Evolutionary conservation across 768 basidiomycete genomes (phyloP).

Genomic region (Phanerochaete sordida): DNA sequence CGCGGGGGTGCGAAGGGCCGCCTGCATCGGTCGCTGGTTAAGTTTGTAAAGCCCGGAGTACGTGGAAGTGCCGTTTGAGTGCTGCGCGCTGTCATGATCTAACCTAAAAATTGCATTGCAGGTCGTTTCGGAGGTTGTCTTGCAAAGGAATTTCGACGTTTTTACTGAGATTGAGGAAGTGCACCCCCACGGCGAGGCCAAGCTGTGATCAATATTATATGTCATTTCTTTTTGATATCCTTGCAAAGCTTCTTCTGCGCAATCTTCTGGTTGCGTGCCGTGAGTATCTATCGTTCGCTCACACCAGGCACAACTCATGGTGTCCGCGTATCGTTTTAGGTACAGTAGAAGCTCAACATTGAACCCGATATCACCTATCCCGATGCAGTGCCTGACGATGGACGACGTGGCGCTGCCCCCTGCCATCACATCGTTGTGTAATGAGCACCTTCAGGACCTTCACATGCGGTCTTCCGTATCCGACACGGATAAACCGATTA

Average conservation of each 20-base stretch:
- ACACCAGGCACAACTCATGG: too few species aligned
- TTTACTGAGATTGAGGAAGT: slow-evolving; percentile 40
- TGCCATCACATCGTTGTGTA: too few species aligned
- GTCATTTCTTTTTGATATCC: background rate
- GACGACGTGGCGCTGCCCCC: too few species aligned
- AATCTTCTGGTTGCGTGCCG: too few species aligned
- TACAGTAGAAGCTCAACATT: too few species aligned
- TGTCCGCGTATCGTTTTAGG: too few species aligned
- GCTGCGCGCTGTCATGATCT: background rate
- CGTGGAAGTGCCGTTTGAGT: slow-evolving; percentile 21
- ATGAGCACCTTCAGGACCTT: too few species aligned
- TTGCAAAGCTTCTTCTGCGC: background rate
- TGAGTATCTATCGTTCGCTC: too few species aligned
- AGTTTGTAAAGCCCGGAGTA: slow-evolving; percentile 47
- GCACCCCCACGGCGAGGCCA: background rate
- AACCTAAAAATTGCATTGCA: background rate
- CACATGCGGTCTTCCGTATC: too few species aligned
- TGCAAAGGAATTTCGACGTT: slow-evolving; percentile 66
- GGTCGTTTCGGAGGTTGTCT: slow-evolving; percentile 46
- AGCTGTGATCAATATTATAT: background rate
- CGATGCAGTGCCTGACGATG: too few species aligned
- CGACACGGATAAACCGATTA: too few species aligned
- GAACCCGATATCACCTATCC: too few species aligned
- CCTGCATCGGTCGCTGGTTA: slow-evolving; percentile 54
- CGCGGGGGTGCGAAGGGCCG: slow-evolving; percentile 58